phyloP scores from a whole-genome alignment of 495 filamentous ascomycete species.

The Pseudoneurospora amorphoporcata region DNA sequence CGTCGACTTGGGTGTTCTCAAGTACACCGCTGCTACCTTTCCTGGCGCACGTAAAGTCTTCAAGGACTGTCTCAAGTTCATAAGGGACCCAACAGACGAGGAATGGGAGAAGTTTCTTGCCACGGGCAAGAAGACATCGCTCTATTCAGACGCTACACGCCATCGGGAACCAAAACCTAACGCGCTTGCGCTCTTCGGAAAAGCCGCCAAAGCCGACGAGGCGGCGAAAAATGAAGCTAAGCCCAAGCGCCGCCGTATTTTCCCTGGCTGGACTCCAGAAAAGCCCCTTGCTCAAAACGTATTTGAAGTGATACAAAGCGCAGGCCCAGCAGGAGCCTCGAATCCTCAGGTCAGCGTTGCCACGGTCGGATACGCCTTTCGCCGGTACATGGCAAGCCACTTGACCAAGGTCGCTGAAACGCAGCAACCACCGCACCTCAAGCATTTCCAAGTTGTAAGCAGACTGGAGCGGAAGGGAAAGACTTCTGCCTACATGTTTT shows the following conservation, averaged over 20 bases:
- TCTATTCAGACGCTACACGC: slow-evolving; percentile 21
- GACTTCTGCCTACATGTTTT: slow-evolving; percentile 37
- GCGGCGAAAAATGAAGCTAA: slow-evolving; percentile 4
- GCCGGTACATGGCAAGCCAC: slow-evolving; percentile 33
- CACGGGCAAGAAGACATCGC: slow-evolving; percentile 26
- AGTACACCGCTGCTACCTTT: slow-evolving; percentile 53
- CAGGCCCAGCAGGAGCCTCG: slow-evolving; percentile 29
- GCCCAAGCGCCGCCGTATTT: slow-evolving; percentile 18
- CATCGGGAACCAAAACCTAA: slow-evolving; percentile 22
- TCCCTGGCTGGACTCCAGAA: slow-evolving; percentile 31
- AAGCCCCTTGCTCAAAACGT: slow-evolving; percentile 33
- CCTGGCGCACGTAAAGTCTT: slow-evolving; percentile 33
- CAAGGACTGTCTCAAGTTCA: slow-evolving; percentile 58
- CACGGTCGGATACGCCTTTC: slow-evolving; percentile 33
- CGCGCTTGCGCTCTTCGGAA: slow-evolving; percentile 18
- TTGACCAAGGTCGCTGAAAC: slow-evolving; percentile 30
- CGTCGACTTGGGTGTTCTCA: slow-evolving; percentile 56
- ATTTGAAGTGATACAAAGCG: slow-evolving; percentile 33
- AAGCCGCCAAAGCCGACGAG: slow-evolving; percentile 6
- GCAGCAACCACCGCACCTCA: slow-evolving; percentile 34
- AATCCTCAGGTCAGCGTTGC: slow-evolving; percentile 32
- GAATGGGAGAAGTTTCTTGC: slow-evolving; percentile 50
- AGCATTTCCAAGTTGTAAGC: slow-evolving; percentile 32
- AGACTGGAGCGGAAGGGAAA: slow-evolving; percentile 31
- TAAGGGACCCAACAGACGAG: slow-evolving; percentile 58